phyloP scores from a whole-genome alignment of 805 yeast genomes.

The Teunomyces panamensis region DNA sequence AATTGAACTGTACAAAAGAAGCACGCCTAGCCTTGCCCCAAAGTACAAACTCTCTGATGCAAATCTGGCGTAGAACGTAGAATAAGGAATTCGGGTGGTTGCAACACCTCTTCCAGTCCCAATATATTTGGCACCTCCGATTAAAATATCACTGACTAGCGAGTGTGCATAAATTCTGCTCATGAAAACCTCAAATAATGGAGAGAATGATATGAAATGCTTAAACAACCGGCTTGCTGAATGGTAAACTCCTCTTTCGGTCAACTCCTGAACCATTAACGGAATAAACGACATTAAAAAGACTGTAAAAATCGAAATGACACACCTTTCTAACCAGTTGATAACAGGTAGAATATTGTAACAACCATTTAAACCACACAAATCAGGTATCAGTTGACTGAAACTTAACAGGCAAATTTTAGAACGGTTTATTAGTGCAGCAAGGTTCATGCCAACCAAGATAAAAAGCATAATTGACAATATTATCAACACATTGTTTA shows the following conservation, averaged over 20 bases:
- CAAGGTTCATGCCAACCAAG: conserved; percentile 74
- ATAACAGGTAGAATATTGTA: conserved; percentile 82
- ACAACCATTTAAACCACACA: conserved; percentile 78
- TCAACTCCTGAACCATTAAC: conserved; percentile 76
- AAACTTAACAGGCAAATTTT: conserved; percentile 65
- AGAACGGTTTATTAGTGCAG: conserved; percentile 71
- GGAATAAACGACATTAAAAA: conserved; percentile 92
- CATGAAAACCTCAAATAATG: conserved; percentile 90
- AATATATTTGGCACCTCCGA: conserved; percentile 90
- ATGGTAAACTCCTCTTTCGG: conserved; percentile 80
- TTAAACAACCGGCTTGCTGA: conserved; percentile 67
- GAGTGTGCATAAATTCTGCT: conserved; percentile 89
- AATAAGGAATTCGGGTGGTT: conserved; percentile 71
- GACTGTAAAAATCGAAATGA: conserved; percentile 85
- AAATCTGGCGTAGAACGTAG: conserved; percentile 70
- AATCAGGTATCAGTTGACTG: conserved; percentile 68
- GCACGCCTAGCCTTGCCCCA: conserved; percentile 67
- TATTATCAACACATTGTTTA: conserved; percentile 85
- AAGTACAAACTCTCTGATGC: conserved; percentile 72
- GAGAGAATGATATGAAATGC: conserved; percentile 81
- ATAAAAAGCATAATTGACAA: conserved; percentile 82
- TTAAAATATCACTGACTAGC: conserved; percentile 67
- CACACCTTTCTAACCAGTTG: conserved; percentile 86
- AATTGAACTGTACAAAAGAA: conserved; percentile 70
- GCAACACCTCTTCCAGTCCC: conserved; percentile 96